Evolutionary conservation across 176 grass and related monocot species (phyloP).

Genomic region (Zea luxurians): DNA sequence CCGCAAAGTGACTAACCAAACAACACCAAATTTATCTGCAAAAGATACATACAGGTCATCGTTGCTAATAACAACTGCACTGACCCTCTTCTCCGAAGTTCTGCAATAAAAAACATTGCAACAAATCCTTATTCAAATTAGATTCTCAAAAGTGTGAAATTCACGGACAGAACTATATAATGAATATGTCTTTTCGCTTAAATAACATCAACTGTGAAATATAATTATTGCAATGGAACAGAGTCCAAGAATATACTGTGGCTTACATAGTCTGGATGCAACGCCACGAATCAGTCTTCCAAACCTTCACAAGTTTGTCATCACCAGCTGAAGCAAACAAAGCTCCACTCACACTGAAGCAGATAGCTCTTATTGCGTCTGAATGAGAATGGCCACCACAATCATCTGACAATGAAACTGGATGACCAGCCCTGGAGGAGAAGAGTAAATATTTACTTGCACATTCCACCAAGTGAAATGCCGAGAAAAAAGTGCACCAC

Average conservation of each 20-base stretch:
- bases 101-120: conserved; percentile 51
- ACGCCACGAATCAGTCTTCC: conserved; percentile 67
- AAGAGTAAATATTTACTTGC: conserved; percentile 2
- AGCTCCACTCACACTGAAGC: conserved; percentile 53
- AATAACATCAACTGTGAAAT: background rate
- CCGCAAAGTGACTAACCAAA: conserved; percentile 60
- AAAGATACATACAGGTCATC: conserved; percentile 62
- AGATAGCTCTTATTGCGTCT: conserved; percentile 68
- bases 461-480: background rate
- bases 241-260: background rate
- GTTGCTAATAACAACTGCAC: conserved; percentile 68
- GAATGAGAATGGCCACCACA: conserved; percentile 53
- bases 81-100: conserved; percentile 81
- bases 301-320: conserved; percentile 87
- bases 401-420: conserved; percentile 54
- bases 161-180: background rate
- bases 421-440: conserved; percentile 43
- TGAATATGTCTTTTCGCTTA: background rate
- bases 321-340: conserved; percentile 79
- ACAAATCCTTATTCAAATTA: background rate
- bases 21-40: conserved; percentile 89
- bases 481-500: background rate
- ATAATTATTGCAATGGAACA: background rate
- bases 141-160: background rate
- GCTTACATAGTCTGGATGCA: conserved; percentile 74